phyloP scores from a whole-genome alignment of 2,329 filamentous ascomycete genomes.

The Penicillium sp. region DNA sequence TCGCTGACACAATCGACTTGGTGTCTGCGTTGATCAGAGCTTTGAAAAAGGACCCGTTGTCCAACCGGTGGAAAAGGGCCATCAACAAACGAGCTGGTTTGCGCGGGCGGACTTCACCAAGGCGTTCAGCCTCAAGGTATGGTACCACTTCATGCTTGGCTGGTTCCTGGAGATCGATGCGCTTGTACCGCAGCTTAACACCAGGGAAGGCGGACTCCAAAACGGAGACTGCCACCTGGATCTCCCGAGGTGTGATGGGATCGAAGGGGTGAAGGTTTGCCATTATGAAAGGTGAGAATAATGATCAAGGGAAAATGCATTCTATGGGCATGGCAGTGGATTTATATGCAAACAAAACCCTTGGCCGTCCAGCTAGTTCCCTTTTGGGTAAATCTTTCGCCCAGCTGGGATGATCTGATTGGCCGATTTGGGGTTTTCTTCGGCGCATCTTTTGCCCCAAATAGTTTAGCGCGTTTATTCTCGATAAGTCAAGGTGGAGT shows the following conservation, averaged over 20 bases:
- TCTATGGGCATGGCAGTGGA: slow-evolving; percentile 2
- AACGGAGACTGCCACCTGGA: slow-evolving; percentile 39
- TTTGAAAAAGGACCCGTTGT: slow-evolving; percentile 44
- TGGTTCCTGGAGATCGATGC: slow-evolving; percentile 63
- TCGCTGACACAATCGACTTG: slow-evolving; percentile 35
- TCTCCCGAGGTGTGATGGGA: slow-evolving; percentile 40
- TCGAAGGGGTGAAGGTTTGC: slow-evolving; percentile 40
- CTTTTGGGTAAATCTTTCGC: slow-evolving; percentile 21
- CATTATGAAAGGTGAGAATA: slow-evolving; percentile 16
- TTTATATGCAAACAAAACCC: slow-evolving; percentile 8
- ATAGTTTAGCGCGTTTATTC: slow-evolving; percentile 11
- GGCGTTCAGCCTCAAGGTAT: slow-evolving; percentile 62
- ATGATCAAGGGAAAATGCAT: not conserved
- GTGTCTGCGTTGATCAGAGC: slow-evolving; percentile 42
- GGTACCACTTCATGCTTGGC: slow-evolving; percentile 56
- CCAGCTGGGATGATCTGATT: slow-evolving; percentile 10
- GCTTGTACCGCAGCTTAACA: slow-evolving; percentile 54
- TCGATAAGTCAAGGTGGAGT: not conserved
- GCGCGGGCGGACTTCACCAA: slow-evolving; percentile 47
- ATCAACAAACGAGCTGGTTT: slow-evolving; percentile 53
- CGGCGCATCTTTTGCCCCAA: slow-evolving; percentile 19
- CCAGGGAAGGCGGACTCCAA: slow-evolving; percentile 38
- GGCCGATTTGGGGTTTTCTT: slow-evolving; percentile 3
- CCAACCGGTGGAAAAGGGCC: slow-evolving; percentile 47
- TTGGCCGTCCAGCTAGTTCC: not conserved